Conservation (phyloP, 495 filamentous ascomycete genomes). For the Bathelium albidoporum region DNA sequence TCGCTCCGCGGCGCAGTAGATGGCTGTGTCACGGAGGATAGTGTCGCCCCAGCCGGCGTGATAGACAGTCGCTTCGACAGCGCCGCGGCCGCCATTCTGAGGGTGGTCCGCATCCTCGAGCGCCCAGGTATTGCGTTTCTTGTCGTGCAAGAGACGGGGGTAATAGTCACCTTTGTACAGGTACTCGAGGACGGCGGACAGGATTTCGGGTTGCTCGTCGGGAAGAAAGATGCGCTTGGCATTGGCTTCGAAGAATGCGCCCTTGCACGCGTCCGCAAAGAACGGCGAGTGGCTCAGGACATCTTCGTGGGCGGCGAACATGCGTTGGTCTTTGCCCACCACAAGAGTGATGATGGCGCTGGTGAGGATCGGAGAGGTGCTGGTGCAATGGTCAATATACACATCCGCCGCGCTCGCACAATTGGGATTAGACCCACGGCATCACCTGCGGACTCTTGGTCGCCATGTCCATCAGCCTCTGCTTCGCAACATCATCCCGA, state of each 20-base stretch:
- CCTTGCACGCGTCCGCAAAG: conserved; percentile 45
- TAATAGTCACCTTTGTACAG: conserved; percentile 65
- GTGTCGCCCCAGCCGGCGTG: conserved; percentile 52
- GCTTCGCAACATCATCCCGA: conserved; percentile 55
- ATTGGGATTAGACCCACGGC: conserved; percentile 18
- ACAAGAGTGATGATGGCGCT: conserved; percentile 77
- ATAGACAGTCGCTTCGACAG: conserved; percentile 49
- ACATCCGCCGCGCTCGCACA: no score
- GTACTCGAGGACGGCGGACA: conserved; percentile 59
- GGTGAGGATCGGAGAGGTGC: conserved; percentile 44
- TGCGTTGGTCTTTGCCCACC: conserved; percentile 66
- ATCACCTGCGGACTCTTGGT: conserved; percentile 39
- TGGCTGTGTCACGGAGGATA: conserved; percentile 76
- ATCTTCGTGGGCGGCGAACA: conserved; percentile 66
- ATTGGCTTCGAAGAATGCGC: conserved; percentile 46
- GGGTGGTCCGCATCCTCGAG: conserved; percentile 28
- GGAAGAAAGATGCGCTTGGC: conserved; percentile 49
- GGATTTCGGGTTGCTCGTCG: conserved; percentile 55
- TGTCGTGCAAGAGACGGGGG: conserved; percentile 36
- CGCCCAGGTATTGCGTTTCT: conserved; percentile 31
- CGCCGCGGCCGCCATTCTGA: conserved; percentile 7
- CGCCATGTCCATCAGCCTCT: conserved; percentile 60
- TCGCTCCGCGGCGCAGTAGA: conserved; percentile 82
- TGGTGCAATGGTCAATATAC: conserved; percentile 29
- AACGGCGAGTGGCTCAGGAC: conserved; percentile 50